Evolutionary conservation across 129 eudicot species (phyloP).

Genomic region (Artemisia argyi): DNA sequence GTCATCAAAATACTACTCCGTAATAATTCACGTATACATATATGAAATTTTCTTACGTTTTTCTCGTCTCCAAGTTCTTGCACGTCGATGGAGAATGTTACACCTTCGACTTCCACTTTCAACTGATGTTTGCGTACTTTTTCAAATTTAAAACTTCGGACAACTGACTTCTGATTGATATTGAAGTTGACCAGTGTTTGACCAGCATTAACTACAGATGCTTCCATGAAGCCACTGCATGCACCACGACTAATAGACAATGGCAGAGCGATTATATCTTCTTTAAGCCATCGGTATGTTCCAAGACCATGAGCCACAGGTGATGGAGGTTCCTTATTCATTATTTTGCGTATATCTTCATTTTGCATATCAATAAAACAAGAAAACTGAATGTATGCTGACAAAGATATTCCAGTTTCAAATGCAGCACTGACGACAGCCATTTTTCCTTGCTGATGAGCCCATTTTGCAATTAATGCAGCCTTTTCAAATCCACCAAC

Average conservation of each 20-base stretch:
- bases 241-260: constrained; percentile 41
- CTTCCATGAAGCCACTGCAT: constrained; percentile 52
- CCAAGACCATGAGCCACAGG: constrained; percentile 90
- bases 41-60: constrained; percentile 47
- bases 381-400: constrained; percentile 72
- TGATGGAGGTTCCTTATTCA: constrained; percentile 41
- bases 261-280: constrained; percentile 50
- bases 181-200: constrained; percentile 39
- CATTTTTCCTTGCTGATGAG: constrained; percentile 80
- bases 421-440: constrained; percentile 81
- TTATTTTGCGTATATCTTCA: constrained; percentile 43
- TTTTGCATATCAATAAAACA: constrained; percentile 69
- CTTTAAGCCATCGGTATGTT: constrained; percentile 86
- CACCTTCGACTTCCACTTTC: constrained; percentile 40
- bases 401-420: constrained; percentile 76
- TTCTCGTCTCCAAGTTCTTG: constrained; percentile 56
- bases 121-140: constrained; percentile 39
- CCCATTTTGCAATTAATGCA: constrained; percentile 84
- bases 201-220: constrained; percentile 66
- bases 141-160: constrained; percentile 21
- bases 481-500: constrained; percentile 97
- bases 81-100: constrained; percentile 49
- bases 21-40: neutral
- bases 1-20: neutral
- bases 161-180: constrained; percentile 42